Conservation (phyloP, 1,284 basidiomycete species). For the Ustilago crameri region DNA sequence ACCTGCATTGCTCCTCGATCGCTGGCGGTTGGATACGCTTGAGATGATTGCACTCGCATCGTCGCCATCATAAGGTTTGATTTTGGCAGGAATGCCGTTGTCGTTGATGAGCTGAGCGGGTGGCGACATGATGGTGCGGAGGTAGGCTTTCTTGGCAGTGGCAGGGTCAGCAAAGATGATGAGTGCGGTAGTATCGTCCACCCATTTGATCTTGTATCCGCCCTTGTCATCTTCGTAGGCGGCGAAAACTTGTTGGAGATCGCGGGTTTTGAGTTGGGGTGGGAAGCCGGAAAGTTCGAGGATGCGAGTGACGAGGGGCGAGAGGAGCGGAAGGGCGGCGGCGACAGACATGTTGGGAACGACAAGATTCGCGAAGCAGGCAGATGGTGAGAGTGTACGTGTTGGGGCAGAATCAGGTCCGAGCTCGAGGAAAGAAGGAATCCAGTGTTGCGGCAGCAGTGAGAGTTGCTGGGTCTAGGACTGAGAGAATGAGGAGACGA, state of each 20-base stretch:
- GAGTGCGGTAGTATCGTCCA: constrained; percentile 92
- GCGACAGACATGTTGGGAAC: constrained; percentile 31
- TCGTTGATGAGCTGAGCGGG: constrained; percentile 71
- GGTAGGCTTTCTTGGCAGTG: constrained; percentile 89
- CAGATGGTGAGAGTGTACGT: background rate
- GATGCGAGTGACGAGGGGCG: constrained; percentile 94
- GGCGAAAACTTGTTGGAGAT: constrained; percentile 88
- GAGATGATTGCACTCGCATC: constrained; percentile 91
- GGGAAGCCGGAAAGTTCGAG: constrained; percentile 90
- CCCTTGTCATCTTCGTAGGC: constrained; percentile 88
- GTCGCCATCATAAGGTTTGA: constrained; percentile 91
- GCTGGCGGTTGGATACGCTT: constrained; percentile 76
- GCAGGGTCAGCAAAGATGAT: constrained; percentile 83
- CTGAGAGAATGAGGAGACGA: too few species aligned
- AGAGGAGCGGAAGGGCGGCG: constrained; percentile 69
- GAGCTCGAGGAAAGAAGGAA: background rate
- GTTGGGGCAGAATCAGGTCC: background rate
- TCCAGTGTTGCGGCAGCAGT: too few species aligned
- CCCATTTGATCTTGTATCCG: constrained; percentile 99
- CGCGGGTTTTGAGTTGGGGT: constrained; percentile 94
- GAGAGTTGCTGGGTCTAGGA: too few species aligned
- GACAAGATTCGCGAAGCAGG: background rate
- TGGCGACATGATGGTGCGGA: constrained; percentile 78
- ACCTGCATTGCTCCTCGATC: constrained; percentile 60
- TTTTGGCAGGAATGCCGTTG: constrained; percentile 71